Evolutionary conservation across 1,139 yeast genomes (phyloP).

Genomic region (Zhuliangozyma blackwelliae): DNA sequence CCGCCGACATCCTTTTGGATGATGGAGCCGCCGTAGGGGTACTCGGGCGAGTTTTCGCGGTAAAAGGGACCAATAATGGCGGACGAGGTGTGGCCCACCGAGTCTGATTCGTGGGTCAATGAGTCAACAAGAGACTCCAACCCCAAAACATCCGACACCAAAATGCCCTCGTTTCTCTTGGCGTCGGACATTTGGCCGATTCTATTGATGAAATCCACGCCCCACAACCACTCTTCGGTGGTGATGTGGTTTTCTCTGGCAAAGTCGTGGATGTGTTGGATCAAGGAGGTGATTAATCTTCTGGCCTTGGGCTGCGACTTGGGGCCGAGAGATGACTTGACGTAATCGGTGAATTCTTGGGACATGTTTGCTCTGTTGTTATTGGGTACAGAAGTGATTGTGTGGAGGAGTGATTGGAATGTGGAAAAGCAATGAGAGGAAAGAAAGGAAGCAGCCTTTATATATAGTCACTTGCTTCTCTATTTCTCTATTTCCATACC

Average conservation of each 20-base stretch:
- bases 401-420: too few relatives aligned
- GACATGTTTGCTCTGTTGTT: constrained; percentile 12
- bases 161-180: constrained; percentile 13
- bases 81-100: constrained; percentile 20
- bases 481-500: too few relatives aligned
- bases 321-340: constrained; percentile 25
- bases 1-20: constrained; percentile 29
- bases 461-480: too few relatives aligned
- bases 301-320: constrained; percentile 22
- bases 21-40: constrained; percentile 22
- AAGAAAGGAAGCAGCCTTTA: too few relatives aligned
- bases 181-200: constrained; percentile 14
- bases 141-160: constrained; percentile 13
- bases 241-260: constrained; percentile 14
- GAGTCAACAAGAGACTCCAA: constrained; percentile 13
- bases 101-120: constrained; percentile 17
- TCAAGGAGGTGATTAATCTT: constrained; percentile 18
- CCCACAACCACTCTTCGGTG: constrained; percentile 14
- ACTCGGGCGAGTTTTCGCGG: constrained; percentile 22
- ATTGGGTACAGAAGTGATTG: too few relatives aligned
- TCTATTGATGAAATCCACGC: constrained; percentile 12
- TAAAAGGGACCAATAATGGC: constrained; percentile 29
- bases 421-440: too few relatives aligned
- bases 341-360: constrained; percentile 22
- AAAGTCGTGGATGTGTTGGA: constrained; percentile 14